phyloP scores from a whole-genome alignment of 2,329 filamentous ascomycete species.

The Aureobasidium sp. region DNA sequence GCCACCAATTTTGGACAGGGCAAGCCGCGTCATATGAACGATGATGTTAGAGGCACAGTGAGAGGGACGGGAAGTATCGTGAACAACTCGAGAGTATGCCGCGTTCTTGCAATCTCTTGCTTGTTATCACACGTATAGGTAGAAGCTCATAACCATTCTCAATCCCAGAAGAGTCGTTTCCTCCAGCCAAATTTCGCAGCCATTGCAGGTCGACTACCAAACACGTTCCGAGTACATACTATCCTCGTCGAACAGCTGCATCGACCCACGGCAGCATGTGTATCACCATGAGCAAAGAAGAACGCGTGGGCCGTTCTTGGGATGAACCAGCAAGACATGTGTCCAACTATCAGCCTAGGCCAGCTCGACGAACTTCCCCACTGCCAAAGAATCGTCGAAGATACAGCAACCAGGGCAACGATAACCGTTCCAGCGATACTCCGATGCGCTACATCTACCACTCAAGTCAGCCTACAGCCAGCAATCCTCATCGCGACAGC shows the following conservation, averaged over 20 bases:
- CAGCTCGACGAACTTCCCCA: slow-evolving; percentile 19
- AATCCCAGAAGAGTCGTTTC: background rate
- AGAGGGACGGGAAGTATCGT: slow-evolving; percentile 4
- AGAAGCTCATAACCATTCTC: background rate
- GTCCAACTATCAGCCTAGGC: slow-evolving; percentile 34
- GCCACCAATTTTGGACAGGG: background rate
- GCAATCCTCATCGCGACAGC: background rate
- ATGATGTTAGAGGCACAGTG: background rate
- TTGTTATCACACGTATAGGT: background rate
- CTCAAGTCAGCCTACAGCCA: slow-evolving; percentile 31
- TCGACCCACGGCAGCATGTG: slow-evolving; percentile 28
- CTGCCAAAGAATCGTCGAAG: slow-evolving; percentile 5
- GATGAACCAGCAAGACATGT: slow-evolving; percentile 34
- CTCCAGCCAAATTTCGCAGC: background rate
- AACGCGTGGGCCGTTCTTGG: slow-evolving; percentile 25
- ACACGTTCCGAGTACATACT: too few relatives aligned
- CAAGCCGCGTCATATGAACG: background rate
- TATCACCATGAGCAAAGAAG: slow-evolving; percentile 30
- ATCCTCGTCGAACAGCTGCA: background rate
- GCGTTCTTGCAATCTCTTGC: background rate
- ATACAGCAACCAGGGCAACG: slow-evolving; percentile 14
- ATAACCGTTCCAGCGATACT: slow-evolving; percentile 7
- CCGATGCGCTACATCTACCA: slow-evolving; percentile 12
- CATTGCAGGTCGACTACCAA: background rate
- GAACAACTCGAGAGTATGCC: background rate